Base-by-base conservation (phyloP, 108 stramenopile species). In the Stephanodiscus triporus region DNA sequence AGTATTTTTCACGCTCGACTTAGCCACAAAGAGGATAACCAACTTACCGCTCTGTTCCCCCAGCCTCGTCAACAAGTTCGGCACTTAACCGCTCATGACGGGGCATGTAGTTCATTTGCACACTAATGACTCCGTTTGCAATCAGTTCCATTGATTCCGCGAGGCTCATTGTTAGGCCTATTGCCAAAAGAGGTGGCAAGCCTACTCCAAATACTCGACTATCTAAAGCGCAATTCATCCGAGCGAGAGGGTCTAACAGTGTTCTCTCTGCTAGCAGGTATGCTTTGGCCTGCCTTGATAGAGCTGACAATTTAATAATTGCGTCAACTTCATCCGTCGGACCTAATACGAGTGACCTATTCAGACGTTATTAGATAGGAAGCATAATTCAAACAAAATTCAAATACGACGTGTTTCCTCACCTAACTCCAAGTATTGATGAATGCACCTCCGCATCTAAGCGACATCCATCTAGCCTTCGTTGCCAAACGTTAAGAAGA, bases 271-370 rank as follows among this genome's bases (percentile, higher is more conserved):
- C 93, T 19, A 97, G 75, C 26, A 83, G 83, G 69, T 80, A 90
- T 24, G 91, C 89, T 47, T 91, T 90, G 37, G 93, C 95, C 69
- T 96, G 88, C 36, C 97, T 80, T 27, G 97, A 98, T 8, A 99
- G 78, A 20, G 91, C 82, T 36, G 96, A 95, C 62, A 97, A 88
- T 27, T 91, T 91, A 34, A 99, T 78, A 63, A 91, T 98, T 22
- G 96, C 87, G 29, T 98, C 91, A 2, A 97, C 86, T 67, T 99
- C 97, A 40, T 99, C 97, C 32, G 80, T 78, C 2, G 95, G 96
- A 10, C 84, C 78, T n/a, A 61, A 37, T 42, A 61, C 22, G 20
- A 61, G 60, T 61, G 68, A 50, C 27, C 42, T 70, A 37, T 17
- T 8, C 17, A 62, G 47, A 34, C 14, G 43, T 13, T 22, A 68